phyloP scores from a whole-genome alignment of 2,329 filamentous ascomycete genomes.

The Aspergillus calidoustus region DNA sequence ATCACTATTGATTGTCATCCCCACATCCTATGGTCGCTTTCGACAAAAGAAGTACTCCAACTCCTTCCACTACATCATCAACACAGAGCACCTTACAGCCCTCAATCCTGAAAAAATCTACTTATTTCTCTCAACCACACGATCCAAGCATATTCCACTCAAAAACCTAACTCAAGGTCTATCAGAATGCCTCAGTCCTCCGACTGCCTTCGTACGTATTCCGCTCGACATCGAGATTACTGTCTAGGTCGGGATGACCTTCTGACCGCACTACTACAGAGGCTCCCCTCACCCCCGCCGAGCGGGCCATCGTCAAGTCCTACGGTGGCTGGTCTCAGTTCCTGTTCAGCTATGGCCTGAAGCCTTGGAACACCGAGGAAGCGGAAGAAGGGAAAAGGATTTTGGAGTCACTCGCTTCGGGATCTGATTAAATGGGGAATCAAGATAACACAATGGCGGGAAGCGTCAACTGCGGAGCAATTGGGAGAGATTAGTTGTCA shows the following conservation, averaged over 20 bases:
- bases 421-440: not conserved
- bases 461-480: not conserved
- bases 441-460: not conserved
- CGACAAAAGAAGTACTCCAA: no score
- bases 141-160: not conserved
- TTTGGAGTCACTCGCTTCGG: conserved; percentile 16
- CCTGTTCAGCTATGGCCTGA: conserved; percentile 28
- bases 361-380: conserved; percentile 32
- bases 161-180: not conserved
- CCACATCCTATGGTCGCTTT: no score
- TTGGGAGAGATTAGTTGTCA: not conserved
- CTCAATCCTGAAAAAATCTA: not conserved
- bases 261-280: conserved; percentile 21
- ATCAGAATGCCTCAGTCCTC: not conserved
- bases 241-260: not conserved
- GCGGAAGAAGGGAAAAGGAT: conserved; percentile 27
- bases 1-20: no score
- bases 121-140: not conserved
- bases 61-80: no score
- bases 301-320: conserved; percentile 31
- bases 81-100: no score
- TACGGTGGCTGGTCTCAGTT: conserved; percentile 37
- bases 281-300: conserved; percentile 30
- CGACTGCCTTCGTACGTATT: not conserved
- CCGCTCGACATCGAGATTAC: not conserved